Percentiles rank a stretch among this genome's conserved stretches.
These are phyloP conservation scores for Salisapilia sapeloensis DNA, from an alignment of 352 stramenopile species.

Conservation along the genomic window DNA sequence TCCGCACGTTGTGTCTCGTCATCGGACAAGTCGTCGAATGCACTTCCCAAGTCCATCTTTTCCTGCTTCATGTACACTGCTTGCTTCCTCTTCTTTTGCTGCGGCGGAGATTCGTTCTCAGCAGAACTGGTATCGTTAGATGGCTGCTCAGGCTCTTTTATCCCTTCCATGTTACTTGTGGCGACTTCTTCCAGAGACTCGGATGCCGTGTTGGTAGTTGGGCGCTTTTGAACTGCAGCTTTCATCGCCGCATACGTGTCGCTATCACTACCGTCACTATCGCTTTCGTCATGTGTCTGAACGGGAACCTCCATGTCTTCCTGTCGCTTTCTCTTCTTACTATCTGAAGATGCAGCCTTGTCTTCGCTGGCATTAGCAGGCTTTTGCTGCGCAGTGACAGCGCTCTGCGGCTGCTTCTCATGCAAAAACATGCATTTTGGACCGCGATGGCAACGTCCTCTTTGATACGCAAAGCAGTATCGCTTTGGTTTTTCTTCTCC, in stretches of 20 bases:
- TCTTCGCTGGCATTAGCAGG: constrained; percentile 1
- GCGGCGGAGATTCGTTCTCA: constrained; percentile 1
- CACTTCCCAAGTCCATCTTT: constrained; percentile 56
- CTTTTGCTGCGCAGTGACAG: no score
- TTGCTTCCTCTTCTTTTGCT: constrained; percentile 4
- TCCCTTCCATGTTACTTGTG: constrained; percentile 1
- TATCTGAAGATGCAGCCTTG: no score
- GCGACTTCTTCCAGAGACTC: constrained; percentile 1
- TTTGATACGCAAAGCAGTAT: constrained; percentile 60
- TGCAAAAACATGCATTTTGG: constrained; percentile 52
- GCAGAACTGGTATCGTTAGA: constrained; percentile 2
- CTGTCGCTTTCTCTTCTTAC: neutral
- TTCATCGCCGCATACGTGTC: constrained; percentile 2
- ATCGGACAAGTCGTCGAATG: constrained; percentile 44
- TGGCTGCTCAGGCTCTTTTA: neutral
- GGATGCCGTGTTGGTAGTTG: no score
- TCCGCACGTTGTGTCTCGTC: constrained; percentile 18
- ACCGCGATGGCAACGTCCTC: constrained; percentile 54
- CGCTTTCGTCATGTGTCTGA: constrained; percentile 2
- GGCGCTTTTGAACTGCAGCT: neutral
- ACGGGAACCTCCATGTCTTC: neutral
- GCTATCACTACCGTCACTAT: constrained; percentile 2
- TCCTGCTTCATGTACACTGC: constrained; percentile 8
- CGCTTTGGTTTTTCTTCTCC: constrained; percentile 12
- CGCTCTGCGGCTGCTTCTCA: no score